A percentile compares a stretch with the other conserved stretches of the same genome.
Evolutionary conservation across 768 basidiomycete genomes (phyloP).

Genomic region (Leccinum pellstonianum): DNA sequence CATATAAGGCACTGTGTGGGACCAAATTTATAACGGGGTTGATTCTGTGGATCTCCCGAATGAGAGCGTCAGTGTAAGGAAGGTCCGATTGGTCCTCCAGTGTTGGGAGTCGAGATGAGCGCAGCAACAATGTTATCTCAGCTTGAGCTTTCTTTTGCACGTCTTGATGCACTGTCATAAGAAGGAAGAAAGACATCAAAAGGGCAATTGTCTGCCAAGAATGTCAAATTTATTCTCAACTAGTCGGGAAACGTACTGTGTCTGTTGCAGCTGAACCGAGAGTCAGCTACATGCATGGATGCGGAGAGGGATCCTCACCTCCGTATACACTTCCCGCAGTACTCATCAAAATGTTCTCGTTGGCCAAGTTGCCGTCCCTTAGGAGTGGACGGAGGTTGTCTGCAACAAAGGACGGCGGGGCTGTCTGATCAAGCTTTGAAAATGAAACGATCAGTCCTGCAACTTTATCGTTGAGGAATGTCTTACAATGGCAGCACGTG

Average conservation of each 20-base stretch:
- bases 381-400: conserved; percentile 1
- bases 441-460: background rate
- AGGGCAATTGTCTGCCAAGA: conserved; percentile 4
- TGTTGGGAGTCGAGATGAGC: conserved; percentile 20
- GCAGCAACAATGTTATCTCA: conserved; percentile 26
- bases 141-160: conserved; percentile 27
- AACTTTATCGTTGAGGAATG: too few species aligned
- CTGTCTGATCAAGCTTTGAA: conserved; percentile 5
- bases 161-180: conserved; percentile 18
- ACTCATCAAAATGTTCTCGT: conserved; percentile 6
- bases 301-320: background rate
- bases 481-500: conserved; percentile 9
- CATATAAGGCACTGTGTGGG: conserved; percentile 13
- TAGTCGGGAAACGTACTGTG: conserved; percentile 2
- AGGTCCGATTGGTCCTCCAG: conserved; percentile 25
- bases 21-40: conserved; percentile 19
- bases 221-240: background rate
- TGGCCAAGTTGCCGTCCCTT: background rate
- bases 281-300: background rate
- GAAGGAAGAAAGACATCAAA: conserved; percentile 15
- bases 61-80: conserved; percentile 29
- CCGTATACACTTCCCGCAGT: conserved; percentile 9
- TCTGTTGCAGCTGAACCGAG: conserved; percentile 9
- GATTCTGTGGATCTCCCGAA: conserved; percentile 23
- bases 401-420: conserved; percentile 6